Conservation (phyloP, 1,284 basidiomycete species). For the Malassezia arunalokei region DNA sequence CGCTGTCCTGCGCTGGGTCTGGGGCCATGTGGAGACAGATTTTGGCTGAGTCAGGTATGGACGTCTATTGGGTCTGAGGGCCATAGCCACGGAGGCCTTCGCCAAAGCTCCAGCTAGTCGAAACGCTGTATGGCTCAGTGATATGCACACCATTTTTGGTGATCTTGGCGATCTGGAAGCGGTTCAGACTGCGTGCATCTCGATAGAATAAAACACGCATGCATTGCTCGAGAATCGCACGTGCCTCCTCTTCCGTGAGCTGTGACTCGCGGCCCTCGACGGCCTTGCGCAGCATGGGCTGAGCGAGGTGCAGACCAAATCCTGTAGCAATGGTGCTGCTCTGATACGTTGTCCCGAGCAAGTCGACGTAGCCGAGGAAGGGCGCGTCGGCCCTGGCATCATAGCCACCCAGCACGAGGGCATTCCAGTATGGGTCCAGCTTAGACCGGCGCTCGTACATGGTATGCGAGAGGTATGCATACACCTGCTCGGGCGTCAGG, state of each 20-base stretch:
- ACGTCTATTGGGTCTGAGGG: constrained; percentile 39
- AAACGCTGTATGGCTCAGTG: constrained; percentile 63
- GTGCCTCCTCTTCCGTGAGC: constrained; percentile 68
- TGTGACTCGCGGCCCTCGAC: constrained; percentile 67
- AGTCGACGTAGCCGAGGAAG: constrained; percentile 74
- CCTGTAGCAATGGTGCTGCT: constrained; percentile 92
- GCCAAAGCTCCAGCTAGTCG: constrained; percentile 82
- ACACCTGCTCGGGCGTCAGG: constrained; percentile 77
- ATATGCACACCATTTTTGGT: constrained; percentile 66
- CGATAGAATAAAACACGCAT: constrained; percentile 81
- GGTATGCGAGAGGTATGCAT: constrained; percentile 77
- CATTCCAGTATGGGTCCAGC: constrained; percentile 92
- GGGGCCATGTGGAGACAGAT: too few relatives aligned
- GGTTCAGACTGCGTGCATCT: constrained; percentile 88
- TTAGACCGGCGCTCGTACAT: constrained; percentile 82
- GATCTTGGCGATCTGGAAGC: constrained; percentile 90
- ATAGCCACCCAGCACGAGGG: constrained; percentile 66
- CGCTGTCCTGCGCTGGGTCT: too few relatives aligned
- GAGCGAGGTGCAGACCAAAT: constrained; percentile 86
- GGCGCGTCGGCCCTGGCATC: constrained; percentile 25
- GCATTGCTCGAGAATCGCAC: constrained; percentile 66
- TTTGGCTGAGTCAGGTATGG: background rate
- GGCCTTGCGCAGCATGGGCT: constrained; percentile 77
- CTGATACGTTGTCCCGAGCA: constrained; percentile 90
- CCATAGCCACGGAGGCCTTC: constrained; percentile 66